A percentile compares a stretch with the other conserved stretches of the same genome.
phyloP scores from a whole-genome alignment of 805 yeast species.

The Ascoidea rubescens region DNA sequence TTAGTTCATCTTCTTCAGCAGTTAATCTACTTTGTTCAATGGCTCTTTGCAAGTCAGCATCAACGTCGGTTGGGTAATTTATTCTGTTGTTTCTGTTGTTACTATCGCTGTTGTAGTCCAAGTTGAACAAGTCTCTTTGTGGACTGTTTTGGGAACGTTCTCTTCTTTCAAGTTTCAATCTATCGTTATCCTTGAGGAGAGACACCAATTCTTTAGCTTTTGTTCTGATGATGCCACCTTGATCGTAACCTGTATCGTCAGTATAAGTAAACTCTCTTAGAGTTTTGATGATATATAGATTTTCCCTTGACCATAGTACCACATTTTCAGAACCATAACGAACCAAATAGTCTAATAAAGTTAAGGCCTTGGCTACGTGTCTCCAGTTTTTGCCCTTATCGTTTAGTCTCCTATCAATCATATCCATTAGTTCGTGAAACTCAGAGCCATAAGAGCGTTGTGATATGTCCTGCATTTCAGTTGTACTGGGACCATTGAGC shows the following conservation, averaged over 20 bases:
- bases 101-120: conserved; percentile 2
- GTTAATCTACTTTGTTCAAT: conserved; percentile 67
- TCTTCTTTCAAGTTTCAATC: conserved; percentile 58
- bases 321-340: conserved; percentile 80
- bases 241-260: conserved; percentile 71
- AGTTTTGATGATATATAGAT: conserved; percentile 77
- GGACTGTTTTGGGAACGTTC: conserved; percentile 7
- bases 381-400: conserved; percentile 98
- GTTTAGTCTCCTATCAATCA: conserved; percentile 80
- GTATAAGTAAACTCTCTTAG: conserved; percentile 72
- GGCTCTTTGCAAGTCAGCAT: conserved; percentile 68
- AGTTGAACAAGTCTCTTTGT: not conserved
- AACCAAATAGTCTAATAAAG: conserved; percentile 79
- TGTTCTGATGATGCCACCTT: conserved; percentile 77
- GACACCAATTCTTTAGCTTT: conserved; percentile 82
- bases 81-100: conserved; percentile 7
- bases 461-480: conserved; percentile 75
- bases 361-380: conserved; percentile 83
- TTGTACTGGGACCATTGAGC: conserved; percentile 67
- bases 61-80: conserved; percentile 34
- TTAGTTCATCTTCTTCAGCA: conserved; percentile 69
- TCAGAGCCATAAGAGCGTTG: conserved; percentile 58
- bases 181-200: conserved; percentile 69
- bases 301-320: conserved; percentile 85
- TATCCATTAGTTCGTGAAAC: conserved; percentile 83